Evolutionary conservation across 495 filamentous ascomycete genomes (phyloP).

Genomic region (Xanthoparmelia taractica): DNA sequence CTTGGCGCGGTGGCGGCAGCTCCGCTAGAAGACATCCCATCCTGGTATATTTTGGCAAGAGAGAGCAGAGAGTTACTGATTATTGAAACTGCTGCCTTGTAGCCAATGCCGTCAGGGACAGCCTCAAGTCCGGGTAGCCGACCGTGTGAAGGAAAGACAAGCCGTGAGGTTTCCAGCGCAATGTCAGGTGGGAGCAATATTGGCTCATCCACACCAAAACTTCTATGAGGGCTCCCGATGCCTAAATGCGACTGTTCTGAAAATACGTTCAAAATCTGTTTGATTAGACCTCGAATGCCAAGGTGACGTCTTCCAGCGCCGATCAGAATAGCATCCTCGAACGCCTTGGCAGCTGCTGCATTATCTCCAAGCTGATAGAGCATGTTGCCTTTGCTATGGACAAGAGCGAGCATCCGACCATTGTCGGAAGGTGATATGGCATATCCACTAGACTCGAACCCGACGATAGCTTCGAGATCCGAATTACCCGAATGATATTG

Average conservation of each 20-base stretch:
- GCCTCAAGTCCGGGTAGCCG: slow-evolving; percentile 76
- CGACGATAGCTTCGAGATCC: background rate
- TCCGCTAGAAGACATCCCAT: slow-evolving; percentile 81
- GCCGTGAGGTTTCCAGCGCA: slow-evolving; percentile 73
- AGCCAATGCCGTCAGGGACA: slow-evolving; percentile 62
- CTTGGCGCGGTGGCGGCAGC: slow-evolving; percentile 50
- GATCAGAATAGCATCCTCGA: slow-evolving; percentile 91
- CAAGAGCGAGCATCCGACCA: slow-evolving; percentile 80
- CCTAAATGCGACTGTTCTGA: slow-evolving; percentile 36
- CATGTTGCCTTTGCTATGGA: slow-evolving; percentile 98
- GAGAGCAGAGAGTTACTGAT: slow-evolving; percentile 95
- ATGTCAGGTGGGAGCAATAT: slow-evolving; percentile 76
- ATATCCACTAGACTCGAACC: slow-evolving; percentile 68
- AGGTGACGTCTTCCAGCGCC: slow-evolving; percentile 64
- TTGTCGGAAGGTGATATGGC: slow-evolving; percentile 82
- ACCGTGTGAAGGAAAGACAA: slow-evolving; percentile 73
- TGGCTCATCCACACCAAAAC: slow-evolving; percentile 42
- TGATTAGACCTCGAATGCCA: slow-evolving; percentile 74
- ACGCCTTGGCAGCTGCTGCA: slow-evolving; percentile 73
- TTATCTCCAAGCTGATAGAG: slow-evolving; percentile 87
- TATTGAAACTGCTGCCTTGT: slow-evolving; percentile 79
- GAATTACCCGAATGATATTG: slow-evolving; percentile 37
- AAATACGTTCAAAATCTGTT: slow-evolving; percentile 69
- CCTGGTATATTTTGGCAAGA: slow-evolving; percentile 96
- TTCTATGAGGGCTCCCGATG: slow-evolving; percentile 27